Evolutionary conservation across 1,284 basidiomycete genomes (phyloP), one percentile per base, ranked within the genome.

Genomic region (Heterobasidion irregulare): DNA sequence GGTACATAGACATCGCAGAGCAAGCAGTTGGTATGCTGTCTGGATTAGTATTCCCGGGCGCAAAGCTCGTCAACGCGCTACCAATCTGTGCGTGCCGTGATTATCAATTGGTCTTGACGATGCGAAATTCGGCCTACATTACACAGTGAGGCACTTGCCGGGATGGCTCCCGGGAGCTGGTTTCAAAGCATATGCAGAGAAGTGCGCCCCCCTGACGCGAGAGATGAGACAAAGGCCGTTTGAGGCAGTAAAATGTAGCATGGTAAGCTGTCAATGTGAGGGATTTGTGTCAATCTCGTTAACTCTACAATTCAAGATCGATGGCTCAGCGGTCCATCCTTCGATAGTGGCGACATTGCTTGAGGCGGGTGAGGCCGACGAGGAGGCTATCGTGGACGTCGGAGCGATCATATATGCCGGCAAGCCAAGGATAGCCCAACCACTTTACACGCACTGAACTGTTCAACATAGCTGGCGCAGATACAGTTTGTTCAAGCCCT

Each of bases 21-120:
- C n/a, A 50, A 5, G 6, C 54, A 10, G 19, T 6, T 6, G 3
- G 8, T 1, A 5, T 58, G 9, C 38, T 6, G 8, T 3, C 47
- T 1, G 3, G 2, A 8, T 12, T 8, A 2, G 3, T 18, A 6
- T n/a, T 57, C 6, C 58, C 58, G 1, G 53, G 57, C 16, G 43
- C 50, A 4, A 10, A 58, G 10, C 50, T 59, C 2, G 50, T 58
- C 18, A 59, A 59, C 19, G 41, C 35, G 9, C 15, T 59, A 7
- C 56, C 58, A 16, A 15, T 47, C 46, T 47, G 16, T 44, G 41
- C 41, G 41, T 44, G 12, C 16, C 4, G 16, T 44, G 13, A 44
- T 44, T 16, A 4, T 0, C 16, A 5, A 6, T 16, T 13, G 5
- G 41, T 12, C 18, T 26, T 26, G 26, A 26, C 26, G 26, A 26